phyloP scores from a whole-genome alignment of 2,329 filamentous ascomycete species.

The Calonectria crousiana region DNA sequence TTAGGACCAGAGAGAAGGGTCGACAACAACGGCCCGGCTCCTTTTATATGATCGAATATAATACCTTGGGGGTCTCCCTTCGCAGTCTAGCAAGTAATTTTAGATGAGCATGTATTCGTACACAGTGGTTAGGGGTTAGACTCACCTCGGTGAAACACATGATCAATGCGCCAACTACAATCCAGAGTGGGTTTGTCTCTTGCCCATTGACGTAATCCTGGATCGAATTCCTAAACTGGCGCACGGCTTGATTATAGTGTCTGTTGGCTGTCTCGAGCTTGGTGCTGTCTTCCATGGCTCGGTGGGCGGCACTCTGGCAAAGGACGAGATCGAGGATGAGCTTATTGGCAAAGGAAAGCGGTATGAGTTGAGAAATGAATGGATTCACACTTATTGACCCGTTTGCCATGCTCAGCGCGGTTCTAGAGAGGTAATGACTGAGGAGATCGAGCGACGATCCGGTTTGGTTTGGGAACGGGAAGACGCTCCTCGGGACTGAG shows the following conservation, averaged over 20 bases:
- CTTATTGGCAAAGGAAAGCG: background rate
- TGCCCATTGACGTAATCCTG: slow-evolving; percentile 32
- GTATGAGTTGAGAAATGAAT: background rate
- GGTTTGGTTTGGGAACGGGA: background rate
- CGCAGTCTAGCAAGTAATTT: background rate
- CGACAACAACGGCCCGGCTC: background rate
- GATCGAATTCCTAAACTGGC: slow-evolving; percentile 31
- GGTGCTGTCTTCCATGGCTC: background rate
- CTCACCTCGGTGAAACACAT: slow-evolving; percentile 56
- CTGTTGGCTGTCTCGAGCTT: background rate
- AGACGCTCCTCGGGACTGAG: background rate
- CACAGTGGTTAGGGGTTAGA: background rate
- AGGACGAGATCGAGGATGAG: background rate
- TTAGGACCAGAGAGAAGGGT: background rate
- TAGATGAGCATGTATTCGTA: background rate
- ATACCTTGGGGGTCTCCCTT: background rate
- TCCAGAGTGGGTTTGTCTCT: slow-evolving; percentile 41
- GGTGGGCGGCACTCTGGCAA: background rate
- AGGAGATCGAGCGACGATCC: background rate
- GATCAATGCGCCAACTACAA: slow-evolving; percentile 51
- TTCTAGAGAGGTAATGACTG: background rate
- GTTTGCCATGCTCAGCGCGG: background rate
- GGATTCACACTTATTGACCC: background rate
- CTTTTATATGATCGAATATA: background rate
- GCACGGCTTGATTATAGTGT: background rate